Evolutionary conservation across 202 grass and related monocot genomes (phyloP), one percentile per base, ranked within the genome.

Genomic region (Schoenoplectus triqueter): DNA sequence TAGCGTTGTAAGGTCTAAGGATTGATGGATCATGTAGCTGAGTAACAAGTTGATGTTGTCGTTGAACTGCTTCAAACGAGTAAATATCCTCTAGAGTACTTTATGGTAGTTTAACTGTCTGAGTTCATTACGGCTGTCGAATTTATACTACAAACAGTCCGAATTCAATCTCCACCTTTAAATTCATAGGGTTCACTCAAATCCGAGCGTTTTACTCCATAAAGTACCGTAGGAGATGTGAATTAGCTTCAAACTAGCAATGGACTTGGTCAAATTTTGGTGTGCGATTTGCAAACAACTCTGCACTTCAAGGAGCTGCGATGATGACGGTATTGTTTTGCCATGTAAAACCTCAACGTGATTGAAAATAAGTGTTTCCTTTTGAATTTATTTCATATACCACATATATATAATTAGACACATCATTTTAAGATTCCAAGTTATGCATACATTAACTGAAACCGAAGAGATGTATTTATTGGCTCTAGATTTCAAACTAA

Each of bases 261-360:
- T 52, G 9, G 7, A 54, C 71, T 54, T 75, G 10, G 19, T 8
- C 47, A 75, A 49, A 13, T 75, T 75, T 75, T 54, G 48, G 20
- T 75, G 17, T 0, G 71, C 48, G 13, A 75, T 22, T 21, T 54
- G 22, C 4, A 75, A 18, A 14, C 22, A 54, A 54, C 47, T 48
- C 7, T 73, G 6, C 46, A 73, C 7, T 17, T 48, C 46, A 49
- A 50, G n/a, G 7, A 50, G 69, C 44, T 73, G 45, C 20, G 69
- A 73, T 49, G 45, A 50, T 15, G 69, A 73, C n/a, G 49, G 45
- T 2, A 46, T 73, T 73, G n/a, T 50, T 48, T 73, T 73, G 7
- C 69, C 45, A 7, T 73, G 3, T 45, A 73, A 48, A 48, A 73
- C 2, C 69, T 73, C n/a, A 49, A 4, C 49, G 20, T 50, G 31